These are phyloP conservation scores for Trichomonascaceae sp. DNA, from an alignment of 1,139 yeast genomes.

Conservation along the genomic window DNA sequence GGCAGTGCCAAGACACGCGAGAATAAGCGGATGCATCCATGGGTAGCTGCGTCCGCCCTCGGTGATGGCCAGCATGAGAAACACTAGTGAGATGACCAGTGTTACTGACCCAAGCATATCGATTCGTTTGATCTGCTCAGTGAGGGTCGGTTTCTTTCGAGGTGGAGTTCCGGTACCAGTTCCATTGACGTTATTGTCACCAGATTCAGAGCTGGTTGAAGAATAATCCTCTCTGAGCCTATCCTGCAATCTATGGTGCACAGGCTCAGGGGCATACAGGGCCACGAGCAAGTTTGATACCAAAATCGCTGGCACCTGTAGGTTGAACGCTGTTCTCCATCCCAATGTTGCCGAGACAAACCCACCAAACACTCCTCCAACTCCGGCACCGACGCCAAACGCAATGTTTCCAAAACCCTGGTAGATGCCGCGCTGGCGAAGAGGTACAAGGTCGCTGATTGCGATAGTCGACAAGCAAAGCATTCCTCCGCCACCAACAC, in stretches of 20 bases:
- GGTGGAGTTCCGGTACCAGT: too few species aligned
- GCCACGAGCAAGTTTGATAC: constrained; percentile 31
- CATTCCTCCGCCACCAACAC: constrained; percentile 56
- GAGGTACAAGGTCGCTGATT: constrained; percentile 43
- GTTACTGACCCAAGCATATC: constrained; percentile 62
- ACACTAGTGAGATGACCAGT: constrained; percentile 40
- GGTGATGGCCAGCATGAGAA: constrained; percentile 51
- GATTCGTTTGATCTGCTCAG: constrained; percentile 26
- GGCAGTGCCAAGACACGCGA: constrained; percentile 19
- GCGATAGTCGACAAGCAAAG: constrained; percentile 42
- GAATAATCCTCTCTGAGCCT: too few species aligned
- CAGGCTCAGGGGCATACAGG: constrained; percentile 7
- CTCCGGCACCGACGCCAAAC: constrained; percentile 57
- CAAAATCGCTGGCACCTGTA: constrained; percentile 54
- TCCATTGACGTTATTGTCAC: neutral
- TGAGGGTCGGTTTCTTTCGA: neutral
- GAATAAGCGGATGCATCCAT: constrained; percentile 27
- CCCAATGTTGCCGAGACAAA: constrained; percentile 56
- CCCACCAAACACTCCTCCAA: constrained; percentile 65
- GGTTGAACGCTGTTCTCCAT: constrained; percentile 59
- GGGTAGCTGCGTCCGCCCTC: constrained; percentile 50
- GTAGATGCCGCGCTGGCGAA: constrained; percentile 43
- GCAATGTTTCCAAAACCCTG: constrained; percentile 54
- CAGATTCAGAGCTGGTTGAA: too few species aligned
- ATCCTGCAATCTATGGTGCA: neutral